phyloP scores from a whole-genome alignment of 1,284 basidiomycete species.

The Caloboletus inedulis region DNA sequence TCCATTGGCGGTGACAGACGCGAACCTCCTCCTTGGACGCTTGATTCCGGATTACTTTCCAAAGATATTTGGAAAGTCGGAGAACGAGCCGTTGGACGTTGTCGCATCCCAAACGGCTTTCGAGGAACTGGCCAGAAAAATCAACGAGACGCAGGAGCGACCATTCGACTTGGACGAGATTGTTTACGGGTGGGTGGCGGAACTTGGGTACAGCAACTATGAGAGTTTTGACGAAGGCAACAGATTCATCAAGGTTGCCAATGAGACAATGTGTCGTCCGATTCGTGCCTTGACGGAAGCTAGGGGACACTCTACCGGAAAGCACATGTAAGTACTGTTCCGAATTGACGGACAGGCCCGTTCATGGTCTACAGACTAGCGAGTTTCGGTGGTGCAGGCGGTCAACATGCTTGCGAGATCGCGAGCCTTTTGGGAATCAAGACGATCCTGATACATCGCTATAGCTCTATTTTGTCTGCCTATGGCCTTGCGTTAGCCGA shows the following conservation, averaged over 20 bases:
- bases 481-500: constrained; percentile 80
- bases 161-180: constrained; percentile 79
- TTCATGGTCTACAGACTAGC: constrained; percentile 47
- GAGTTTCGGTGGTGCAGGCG: constrained; percentile 83
- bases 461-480: constrained; percentile 74
- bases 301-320: constrained; percentile 78
- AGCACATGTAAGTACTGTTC: constrained; percentile 57
- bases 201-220: background rate
- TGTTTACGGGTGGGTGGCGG: constrained; percentile 67
- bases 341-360: background rate
- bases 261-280: constrained; percentile 91
- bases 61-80: constrained; percentile 75
- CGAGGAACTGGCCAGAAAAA: constrained; percentile 26
- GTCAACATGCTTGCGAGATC: constrained; percentile 79
- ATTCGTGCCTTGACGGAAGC: constrained; percentile 92
- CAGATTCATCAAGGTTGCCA: constrained; percentile 90
- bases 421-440: constrained; percentile 66
- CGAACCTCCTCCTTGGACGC: constrained; percentile 72
- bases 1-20: constrained; percentile 71
- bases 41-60: constrained; percentile 70
- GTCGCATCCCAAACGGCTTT: constrained; percentile 44
- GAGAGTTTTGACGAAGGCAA: constrained; percentile 1
- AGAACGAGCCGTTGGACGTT: constrained; percentile 66
- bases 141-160: constrained; percentile 50
- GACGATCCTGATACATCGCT: constrained; percentile 71